Base-by-base conservation (phyloP, 2,329 filamentous ascomycete genomes). In the Celoporthe dispersa region DNA sequence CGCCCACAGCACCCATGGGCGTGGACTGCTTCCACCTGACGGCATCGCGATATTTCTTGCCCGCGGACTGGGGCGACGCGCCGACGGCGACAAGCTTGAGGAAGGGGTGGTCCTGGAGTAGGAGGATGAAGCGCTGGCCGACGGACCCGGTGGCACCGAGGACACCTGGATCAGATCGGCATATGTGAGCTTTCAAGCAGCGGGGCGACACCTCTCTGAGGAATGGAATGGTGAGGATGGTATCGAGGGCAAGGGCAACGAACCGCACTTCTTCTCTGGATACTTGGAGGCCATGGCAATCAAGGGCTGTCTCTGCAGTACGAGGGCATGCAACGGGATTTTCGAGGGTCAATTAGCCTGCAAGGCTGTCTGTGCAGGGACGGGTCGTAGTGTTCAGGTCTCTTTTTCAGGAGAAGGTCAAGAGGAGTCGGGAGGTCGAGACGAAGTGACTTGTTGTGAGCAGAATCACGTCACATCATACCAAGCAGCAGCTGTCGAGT, bases 31-130 rank as follows among this genome's bases (percentile, higher is more conserved):
- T 98, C 96, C 96, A 98, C 76, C 89, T 89, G 73, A 97, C 94
- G 53, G 94, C 95, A 87, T 97, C 94, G 81, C 91, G 92, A 86
- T 98, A 98, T 79, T 91, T 92, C 86, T 98, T 98, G 78, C 94
- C 94, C 8, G 93, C 94, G 12, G 94, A 97, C 70, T 93, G 89
- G 70, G 93, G 89, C 25, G 94, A 97, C 48, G 96, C 96, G 73
- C 96, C 96, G 64, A 98, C 89, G 70, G 94, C 94, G 74, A 96
- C 92, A 70, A 98, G 90, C 73, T 90, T 89, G 77, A 98, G 92
- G 80, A 92, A 88, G 22, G 95, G 94, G 82, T 98, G 95, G 68
- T 94, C 87, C 60, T 93, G 91, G 73, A 98, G 91, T 66, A 98
- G 89, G 44, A 98, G 90, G 79, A 98, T 96, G 81, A 98, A 98